Conservation (phyloP, 1,284 basidiomycete genomes). For the Pseudozyma sp. region DNA sequence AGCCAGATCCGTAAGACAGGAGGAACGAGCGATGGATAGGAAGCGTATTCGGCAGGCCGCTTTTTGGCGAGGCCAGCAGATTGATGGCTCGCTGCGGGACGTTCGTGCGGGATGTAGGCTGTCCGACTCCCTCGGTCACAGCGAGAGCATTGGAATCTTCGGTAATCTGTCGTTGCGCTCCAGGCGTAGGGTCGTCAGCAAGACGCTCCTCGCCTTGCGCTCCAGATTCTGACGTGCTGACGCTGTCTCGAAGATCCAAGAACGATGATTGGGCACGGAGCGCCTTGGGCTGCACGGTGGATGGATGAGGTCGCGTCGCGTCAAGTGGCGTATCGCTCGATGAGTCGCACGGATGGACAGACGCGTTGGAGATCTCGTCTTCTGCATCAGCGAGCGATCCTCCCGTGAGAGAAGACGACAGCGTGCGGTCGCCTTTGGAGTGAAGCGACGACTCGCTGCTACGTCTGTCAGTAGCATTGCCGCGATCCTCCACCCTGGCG, state of each 20-base stretch:
- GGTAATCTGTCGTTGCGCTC: neutral
- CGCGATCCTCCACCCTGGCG: conserved; percentile 10
- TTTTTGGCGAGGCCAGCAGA: conserved; percentile 9
- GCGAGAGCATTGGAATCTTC: neutral
- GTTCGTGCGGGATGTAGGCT: neutral
- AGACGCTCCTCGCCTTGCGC: neutral
- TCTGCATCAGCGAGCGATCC: conserved; percentile 44
- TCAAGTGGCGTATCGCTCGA: conserved; percentile 11
- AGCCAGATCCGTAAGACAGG: conserved; percentile 71
- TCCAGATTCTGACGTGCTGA: conserved; percentile 23
- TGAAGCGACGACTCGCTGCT: conserved; percentile 17
- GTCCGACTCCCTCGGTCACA: neutral
- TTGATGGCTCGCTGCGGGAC: neutral
- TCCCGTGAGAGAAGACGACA: conserved; percentile 32
- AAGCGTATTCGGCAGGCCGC: conserved; percentile 19
- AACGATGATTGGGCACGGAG: conserved; percentile 24
- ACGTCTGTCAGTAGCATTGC: conserved; percentile 3
- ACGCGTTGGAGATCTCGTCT: conserved; percentile 25
- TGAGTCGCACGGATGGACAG: conserved; percentile 26
- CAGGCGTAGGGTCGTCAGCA: no score
- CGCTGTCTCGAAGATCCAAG: conserved; percentile 31
- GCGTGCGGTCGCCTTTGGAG: conserved; percentile 26
- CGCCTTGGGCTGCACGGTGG: conserved; percentile 1
- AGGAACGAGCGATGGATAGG: conserved; percentile 61
- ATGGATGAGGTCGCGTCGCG: neutral